phyloP scores from a whole-genome alignment of 352 stramenopile species.

The Pythium chondricola region DNA sequence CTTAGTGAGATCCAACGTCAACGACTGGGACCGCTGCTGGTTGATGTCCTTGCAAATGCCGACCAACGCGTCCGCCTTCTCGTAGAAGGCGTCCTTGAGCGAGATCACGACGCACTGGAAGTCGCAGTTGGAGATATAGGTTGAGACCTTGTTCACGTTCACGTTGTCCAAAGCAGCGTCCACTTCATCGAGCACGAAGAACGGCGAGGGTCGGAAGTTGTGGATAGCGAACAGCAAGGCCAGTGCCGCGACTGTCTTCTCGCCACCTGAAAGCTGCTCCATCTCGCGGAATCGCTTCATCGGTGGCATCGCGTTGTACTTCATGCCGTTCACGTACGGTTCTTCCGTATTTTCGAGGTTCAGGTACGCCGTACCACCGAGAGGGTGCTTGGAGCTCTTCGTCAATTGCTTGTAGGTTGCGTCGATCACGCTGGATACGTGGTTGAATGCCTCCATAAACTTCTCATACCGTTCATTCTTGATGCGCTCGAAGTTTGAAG shows the following conservation, averaged over 20 bases:
- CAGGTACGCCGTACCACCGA: slow-evolving; percentile 83
- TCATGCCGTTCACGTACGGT: slow-evolving; percentile 97
- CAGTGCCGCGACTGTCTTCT: slow-evolving; percentile 99
- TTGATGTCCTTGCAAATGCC: slow-evolving; percentile 87
- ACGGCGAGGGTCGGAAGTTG: slow-evolving; percentile 93
- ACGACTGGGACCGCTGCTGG: slow-evolving; percentile 59
- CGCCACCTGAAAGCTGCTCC: slow-evolving; percentile 97
- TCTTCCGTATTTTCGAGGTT: slow-evolving; percentile 89
- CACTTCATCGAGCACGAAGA: slow-evolving; percentile 99
- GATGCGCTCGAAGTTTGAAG: slow-evolving; percentile 70
- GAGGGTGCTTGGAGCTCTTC: slow-evolving; percentile 95
- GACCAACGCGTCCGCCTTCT: slow-evolving; percentile 91
- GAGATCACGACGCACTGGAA: slow-evolving; percentile 99
- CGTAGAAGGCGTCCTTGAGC: slow-evolving; percentile 97
- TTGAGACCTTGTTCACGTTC: slow-evolving; percentile 98
- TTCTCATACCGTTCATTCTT: slow-evolving; percentile 65
- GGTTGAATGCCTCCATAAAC: slow-evolving; percentile 94
- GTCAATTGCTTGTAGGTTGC: slow-evolving; percentile 97
- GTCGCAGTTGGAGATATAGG: slow-evolving; percentile 93
- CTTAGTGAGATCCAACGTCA: slow-evolving; percentile 78
- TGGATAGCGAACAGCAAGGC: slow-evolving; percentile 99
- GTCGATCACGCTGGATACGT: slow-evolving; percentile 91
- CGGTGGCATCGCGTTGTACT: slow-evolving; percentile 99
- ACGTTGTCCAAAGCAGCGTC: slow-evolving; percentile 99
- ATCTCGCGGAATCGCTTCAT: slow-evolving; percentile 99